Conservation (phyloP, 768 basidiomycete species). For the Tulasnella sp. region DNA sequence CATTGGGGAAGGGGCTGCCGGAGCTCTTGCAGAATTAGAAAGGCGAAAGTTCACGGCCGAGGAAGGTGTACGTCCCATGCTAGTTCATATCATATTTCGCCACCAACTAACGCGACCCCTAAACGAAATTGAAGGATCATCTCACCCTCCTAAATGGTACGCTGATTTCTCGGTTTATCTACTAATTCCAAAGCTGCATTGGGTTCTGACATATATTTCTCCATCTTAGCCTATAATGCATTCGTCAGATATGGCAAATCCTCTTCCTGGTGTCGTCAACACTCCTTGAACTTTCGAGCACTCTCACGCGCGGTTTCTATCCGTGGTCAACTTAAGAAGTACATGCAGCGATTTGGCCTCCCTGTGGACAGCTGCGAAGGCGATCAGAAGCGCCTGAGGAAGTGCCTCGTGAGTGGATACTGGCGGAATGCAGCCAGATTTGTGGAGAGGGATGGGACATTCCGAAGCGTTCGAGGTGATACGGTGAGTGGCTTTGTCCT, state of each 20-base stretch:
- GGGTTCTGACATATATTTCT: neutral
- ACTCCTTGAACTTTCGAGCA: slow-evolving; percentile 86
- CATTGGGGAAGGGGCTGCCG: slow-evolving; percentile 66
- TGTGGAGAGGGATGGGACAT: slow-evolving; percentile 79
- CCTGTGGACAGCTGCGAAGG: slow-evolving; percentile 81
- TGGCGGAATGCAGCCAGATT: slow-evolving; percentile 90
- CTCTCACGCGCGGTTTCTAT: slow-evolving; percentile 92
- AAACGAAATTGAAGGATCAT: slow-evolving; percentile 57
- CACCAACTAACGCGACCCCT: slow-evolving; percentile 13
- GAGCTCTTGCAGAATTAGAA: slow-evolving; percentile 84
- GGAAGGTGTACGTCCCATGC: slow-evolving; percentile 65
- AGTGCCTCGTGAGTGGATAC: slow-evolving; percentile 85
- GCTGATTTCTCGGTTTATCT: slow-evolving; percentile 16
- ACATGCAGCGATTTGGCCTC: slow-evolving; percentile 81
- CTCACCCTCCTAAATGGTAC: slow-evolving; percentile 85
- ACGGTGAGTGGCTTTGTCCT: slow-evolving; percentile 44
- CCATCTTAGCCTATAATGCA: slow-evolving; percentile 71
- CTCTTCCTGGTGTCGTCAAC: slow-evolving; percentile 85
- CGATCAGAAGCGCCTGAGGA: slow-evolving; percentile 69
- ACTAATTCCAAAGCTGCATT: neutral
- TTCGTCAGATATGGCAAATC: slow-evolving; percentile 76
- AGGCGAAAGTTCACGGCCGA: slow-evolving; percentile 94
- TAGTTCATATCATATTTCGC: neutral
- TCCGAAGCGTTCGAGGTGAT: slow-evolving; percentile 76
- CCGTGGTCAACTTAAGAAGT: slow-evolving; percentile 88